phyloP scores from a whole-genome alignment of 2,329 filamentous ascomycete genomes.

The Colletotrichum liaoningense region DNA sequence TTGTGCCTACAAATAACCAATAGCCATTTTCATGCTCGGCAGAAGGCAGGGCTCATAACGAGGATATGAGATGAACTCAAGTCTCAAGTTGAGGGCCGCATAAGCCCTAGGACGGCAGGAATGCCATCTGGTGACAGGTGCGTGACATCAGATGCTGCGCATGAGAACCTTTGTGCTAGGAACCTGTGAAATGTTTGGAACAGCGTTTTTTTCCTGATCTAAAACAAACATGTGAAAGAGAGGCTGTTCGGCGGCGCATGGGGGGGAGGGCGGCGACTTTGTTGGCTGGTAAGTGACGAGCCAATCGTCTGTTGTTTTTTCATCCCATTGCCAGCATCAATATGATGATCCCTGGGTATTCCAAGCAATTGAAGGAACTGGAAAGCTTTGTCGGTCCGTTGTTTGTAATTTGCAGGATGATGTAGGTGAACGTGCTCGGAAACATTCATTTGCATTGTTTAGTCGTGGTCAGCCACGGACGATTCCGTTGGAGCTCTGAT shows the following conservation, averaged over 20 bases:
- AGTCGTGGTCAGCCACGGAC: not conserved
- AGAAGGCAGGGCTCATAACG: not conserved
- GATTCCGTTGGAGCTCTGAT: not conserved
- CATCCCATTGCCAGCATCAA: not conserved
- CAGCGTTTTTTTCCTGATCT: not conserved
- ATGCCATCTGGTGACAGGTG: constrained; percentile 6
- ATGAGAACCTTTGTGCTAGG: constrained; percentile 10
- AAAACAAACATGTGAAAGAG: not conserved
- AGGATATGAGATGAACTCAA: constrained; percentile 3
- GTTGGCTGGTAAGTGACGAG: not conserved
- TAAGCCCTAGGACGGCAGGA: not conserved
- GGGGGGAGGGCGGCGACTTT: not conserved
- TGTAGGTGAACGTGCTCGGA: not conserved
- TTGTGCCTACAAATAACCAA: not conserved
- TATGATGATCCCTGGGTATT: not conserved
- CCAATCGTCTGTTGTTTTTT: not conserved
- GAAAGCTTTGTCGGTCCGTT: not conserved
- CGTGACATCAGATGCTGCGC: not conserved
- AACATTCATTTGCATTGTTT: not conserved
- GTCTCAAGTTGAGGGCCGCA: not conserved
- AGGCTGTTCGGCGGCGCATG: not conserved
- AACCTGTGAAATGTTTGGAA: not conserved
- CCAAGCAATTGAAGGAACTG: not conserved
- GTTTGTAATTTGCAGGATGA: not conserved
- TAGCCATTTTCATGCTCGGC: not conserved